Evolutionary conservation across 2,329 filamentous ascomycete genomes (phyloP), one percentile per base, ranked within the genome.

Genomic region (Anthostomella pinea): DNA sequence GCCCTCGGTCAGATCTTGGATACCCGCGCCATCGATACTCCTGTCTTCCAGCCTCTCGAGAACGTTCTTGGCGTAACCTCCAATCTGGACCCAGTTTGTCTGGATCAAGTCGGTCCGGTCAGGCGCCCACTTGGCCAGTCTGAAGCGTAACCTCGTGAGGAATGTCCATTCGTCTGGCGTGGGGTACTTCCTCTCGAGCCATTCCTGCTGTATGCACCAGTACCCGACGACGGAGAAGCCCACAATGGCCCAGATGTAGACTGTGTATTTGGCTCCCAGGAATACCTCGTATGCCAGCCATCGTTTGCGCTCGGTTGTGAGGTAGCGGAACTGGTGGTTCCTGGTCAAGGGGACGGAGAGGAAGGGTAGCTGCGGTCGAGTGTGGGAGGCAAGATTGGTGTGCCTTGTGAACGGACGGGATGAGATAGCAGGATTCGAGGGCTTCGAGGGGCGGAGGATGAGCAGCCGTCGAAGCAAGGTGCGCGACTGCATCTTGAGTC

Each of bases 141-240:
- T 76, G 44, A 86, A 72, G 24, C 73, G 70, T 63, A 84, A 77
- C 16, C 88, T 73, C 29, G 84, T 87, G 46, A 79, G 65, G 60
- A 81, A 84, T 0, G 69, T 69, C 88, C 90, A 96, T 59, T 95
- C 90, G 17, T 77, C 75, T 1, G 91, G 90, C 1, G 87, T 90
- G 0, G 89, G 89, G 58, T 83, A 87, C 34, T 76, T 70, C 30
- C 83, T 75, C 65, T 96, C 89, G 28, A 87, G 69, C 42, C 73
- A 68, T 62, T 95, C 87, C 54, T 90, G 83, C 55, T 84, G 73
- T 22, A 88, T 58, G 11, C 82, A 82, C 45, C 81, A 77, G 47
- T 75, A 73, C 24, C 81, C 76, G 8, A 85, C 66, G 24, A 77
- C 67, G 26, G 80, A 62, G 41, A 83, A 74, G 28, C 74, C 66